Conservation (phyloP, 2,329 filamentous ascomycete species). For the Cryphonectria japonica region DNA sequence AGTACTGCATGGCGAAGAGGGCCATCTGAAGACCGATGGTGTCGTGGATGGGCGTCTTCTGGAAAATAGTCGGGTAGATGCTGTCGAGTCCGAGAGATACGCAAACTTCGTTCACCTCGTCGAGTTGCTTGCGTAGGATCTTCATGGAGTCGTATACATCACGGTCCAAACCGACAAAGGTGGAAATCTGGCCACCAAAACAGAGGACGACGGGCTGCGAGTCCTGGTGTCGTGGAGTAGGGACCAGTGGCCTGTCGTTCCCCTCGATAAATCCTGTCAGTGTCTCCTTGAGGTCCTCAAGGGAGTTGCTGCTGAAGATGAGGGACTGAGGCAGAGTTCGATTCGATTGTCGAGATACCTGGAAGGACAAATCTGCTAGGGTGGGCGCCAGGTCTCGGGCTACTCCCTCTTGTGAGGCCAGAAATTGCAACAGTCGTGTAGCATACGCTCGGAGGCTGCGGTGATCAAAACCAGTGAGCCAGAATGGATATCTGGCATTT, state of each 20-base stretch:
- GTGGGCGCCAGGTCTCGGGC: slow-evolving; percentile 20
- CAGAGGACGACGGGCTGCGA: slow-evolving; percentile 17
- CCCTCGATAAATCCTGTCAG: slow-evolving; percentile 26
- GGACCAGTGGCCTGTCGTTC: slow-evolving; percentile 28
- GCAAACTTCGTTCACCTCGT: slow-evolving; percentile 30
- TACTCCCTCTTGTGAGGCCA: not conserved
- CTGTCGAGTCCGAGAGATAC: slow-evolving; percentile 30
- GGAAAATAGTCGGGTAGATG: slow-evolving; percentile 42
- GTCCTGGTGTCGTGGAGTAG: slow-evolving; percentile 24
- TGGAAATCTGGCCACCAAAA: slow-evolving; percentile 34
- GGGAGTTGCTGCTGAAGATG: slow-evolving; percentile 35
- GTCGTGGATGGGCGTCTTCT: slow-evolving; percentile 32
- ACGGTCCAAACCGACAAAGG: slow-evolving; percentile 37
- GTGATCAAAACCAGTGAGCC: slow-evolving; percentile 6
- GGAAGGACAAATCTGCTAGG: slow-evolving; percentile 40
- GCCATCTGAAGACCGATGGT: slow-evolving; percentile 41
- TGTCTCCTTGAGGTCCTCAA: slow-evolving; percentile 34
- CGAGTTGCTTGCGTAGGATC: slow-evolving; percentile 35
- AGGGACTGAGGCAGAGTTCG: slow-evolving; percentile 31
- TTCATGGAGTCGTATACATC: slow-evolving; percentile 36
- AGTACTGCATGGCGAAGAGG: slow-evolving; percentile 46
- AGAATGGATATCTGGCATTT: slow-evolving; percentile 1
- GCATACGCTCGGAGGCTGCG: not conserved
- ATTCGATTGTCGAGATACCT: slow-evolving; percentile 38
- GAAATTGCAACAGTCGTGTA: not conserved